Evolutionary conservation across 495 filamentous ascomycete genomes (phyloP).

Genomic region (Annulohypoxylon nitens): DNA sequence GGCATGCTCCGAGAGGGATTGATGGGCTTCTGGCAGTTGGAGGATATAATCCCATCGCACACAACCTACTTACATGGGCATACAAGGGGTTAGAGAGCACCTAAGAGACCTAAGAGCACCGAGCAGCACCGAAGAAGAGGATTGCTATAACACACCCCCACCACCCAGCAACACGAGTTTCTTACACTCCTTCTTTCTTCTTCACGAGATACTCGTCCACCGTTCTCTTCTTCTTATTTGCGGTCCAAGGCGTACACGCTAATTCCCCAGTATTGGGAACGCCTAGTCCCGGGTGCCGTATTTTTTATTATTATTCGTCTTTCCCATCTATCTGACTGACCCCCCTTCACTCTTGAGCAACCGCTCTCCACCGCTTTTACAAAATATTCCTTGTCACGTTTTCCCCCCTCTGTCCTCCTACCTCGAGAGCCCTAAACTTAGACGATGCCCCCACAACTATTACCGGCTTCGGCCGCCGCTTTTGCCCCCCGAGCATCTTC

Average conservation of each 20-base stretch:
- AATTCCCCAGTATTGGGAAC: constrained; percentile 70
- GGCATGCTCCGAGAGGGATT: constrained; percentile 44
- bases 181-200: constrained; percentile 63
- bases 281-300: constrained; percentile 66
- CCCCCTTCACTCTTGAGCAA: constrained; percentile 57
- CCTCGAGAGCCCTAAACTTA: constrained; percentile 37
- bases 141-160: constrained; percentile 60
- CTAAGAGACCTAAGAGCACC: constrained; percentile 33
- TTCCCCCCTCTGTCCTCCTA: constrained; percentile 48
- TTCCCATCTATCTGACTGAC: constrained; percentile 56
- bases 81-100: constrained; percentile 27
- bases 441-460: constrained; percentile 90
- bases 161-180: constrained; percentile 60
- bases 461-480: constrained; percentile 94
- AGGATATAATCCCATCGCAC: constrained; percentile 16
- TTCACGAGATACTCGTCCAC: constrained; percentile 60
- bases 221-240: constrained; percentile 65
- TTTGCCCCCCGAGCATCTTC: constrained; percentile 92
- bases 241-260: constrained; percentile 67
- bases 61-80: constrained; percentile 5
- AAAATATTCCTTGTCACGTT: constrained; percentile 51
- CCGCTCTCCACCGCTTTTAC: constrained; percentile 65
- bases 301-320: constrained; percentile 68
- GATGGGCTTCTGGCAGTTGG: constrained; percentile 25
- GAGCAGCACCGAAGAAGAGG: constrained; percentile 43